Evolutionary conservation across 1,284 basidiomycete genomes (phyloP).

Genomic region (Garcileccinum viscosum): DNA sequence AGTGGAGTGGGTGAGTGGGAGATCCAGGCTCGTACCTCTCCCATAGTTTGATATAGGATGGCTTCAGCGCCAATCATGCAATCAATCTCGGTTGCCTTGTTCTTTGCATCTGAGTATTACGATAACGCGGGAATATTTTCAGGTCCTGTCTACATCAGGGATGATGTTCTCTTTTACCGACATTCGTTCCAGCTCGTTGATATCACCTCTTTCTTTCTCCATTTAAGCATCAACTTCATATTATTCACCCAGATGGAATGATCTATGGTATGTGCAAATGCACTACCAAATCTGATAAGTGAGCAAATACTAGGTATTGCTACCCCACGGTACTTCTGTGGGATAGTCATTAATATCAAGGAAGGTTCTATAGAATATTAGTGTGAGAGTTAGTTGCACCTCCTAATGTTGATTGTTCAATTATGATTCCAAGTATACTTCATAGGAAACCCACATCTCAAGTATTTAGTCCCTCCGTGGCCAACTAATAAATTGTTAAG

Average conservation of each 20-base stretch:
- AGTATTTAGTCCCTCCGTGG: not conserved
- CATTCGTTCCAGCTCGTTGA: conserved; percentile 1
- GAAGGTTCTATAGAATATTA: not conserved
- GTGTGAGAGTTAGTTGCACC: not conserved
- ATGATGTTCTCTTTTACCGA: conserved; percentile 10
- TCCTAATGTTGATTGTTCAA: not conserved
- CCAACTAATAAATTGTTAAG: not conserved
- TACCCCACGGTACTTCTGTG: not conserved
- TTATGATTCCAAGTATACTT: not conserved
- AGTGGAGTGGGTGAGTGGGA: not conserved
- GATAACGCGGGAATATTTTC: not conserved
- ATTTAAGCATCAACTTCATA: not conserved
- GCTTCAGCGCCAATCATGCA: conserved; percentile 6
- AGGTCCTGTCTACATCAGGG: not conserved
- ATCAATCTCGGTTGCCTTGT: not conserved
- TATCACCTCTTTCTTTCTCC: not conserved
- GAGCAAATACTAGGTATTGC: not conserved
- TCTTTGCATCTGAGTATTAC: not conserved
- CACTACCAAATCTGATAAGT: not conserved
- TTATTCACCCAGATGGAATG: not conserved
- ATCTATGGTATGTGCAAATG: not conserved
- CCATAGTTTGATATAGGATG: conserved; percentile 1
- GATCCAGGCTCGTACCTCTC: not conserved
- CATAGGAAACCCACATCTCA: not conserved
- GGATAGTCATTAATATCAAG: not conserved